phyloP scores from a whole-genome alignment of 1,284 basidiomycete species.

The Cryptococcus wingfieldii region DNA sequence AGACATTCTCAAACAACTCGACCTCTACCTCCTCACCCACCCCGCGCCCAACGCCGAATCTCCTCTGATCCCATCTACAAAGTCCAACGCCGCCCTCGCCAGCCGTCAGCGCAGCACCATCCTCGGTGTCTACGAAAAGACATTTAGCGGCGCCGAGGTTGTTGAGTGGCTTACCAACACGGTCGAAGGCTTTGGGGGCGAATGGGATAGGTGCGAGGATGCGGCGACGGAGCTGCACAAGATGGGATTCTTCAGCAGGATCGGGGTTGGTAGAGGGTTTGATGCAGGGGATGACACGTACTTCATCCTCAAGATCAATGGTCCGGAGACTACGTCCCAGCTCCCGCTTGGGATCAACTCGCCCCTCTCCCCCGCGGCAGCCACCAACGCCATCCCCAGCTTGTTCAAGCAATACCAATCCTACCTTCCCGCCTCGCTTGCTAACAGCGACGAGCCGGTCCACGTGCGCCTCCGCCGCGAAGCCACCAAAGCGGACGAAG shows the following conservation, averaged over 20 bases:
- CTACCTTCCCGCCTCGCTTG: constrained; percentile 36
- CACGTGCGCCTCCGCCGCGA: constrained; percentile 68
- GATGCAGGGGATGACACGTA: constrained; percentile 42
- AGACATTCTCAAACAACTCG: constrained; percentile 58
- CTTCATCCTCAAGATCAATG: constrained; percentile 36
- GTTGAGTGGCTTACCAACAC: constrained; percentile 68
- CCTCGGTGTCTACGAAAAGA: constrained; percentile 80
- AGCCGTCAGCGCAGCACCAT: constrained; percentile 66
- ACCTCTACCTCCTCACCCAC: constrained; percentile 39
- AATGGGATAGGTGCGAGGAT: constrained; percentile 70
- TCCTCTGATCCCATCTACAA: constrained; percentile 51
- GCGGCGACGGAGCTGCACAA: constrained; percentile 72
- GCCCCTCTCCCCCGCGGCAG: constrained; percentile 21
- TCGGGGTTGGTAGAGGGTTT: constrained; percentile 56
- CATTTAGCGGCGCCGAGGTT: constrained; percentile 76
- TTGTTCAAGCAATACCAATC: constrained; percentile 35
- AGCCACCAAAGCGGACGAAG: constrained; percentile 69
- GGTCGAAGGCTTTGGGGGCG: constrained; percentile 65
- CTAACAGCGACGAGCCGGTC: constrained; percentile 57
- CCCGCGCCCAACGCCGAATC: constrained; percentile 38
- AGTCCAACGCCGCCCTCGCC: constrained; percentile 59
- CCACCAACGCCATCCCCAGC: constrained; percentile 24
- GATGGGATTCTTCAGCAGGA: constrained; percentile 64
- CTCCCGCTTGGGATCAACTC: constrained; percentile 15
- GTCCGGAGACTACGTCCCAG: constrained; percentile 9